Evolutionary conservation across 331 rosid species (phyloP).

Genomic region (Spiraea crenata): DNA sequence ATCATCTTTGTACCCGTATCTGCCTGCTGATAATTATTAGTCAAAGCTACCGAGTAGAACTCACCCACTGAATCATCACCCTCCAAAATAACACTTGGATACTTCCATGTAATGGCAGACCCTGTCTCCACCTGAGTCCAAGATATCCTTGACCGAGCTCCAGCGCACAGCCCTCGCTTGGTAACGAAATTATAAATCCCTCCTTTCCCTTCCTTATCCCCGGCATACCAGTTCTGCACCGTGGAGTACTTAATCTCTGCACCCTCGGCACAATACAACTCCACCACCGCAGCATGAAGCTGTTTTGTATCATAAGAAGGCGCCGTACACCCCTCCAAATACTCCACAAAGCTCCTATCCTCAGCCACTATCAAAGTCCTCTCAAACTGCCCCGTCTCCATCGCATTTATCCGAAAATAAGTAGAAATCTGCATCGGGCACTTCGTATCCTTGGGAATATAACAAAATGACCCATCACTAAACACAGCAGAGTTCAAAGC

Average conservation of each 20-base stretch:
- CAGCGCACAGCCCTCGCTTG: slow-evolving; percentile 79
- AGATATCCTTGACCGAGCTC: slow-evolving; percentile 69
- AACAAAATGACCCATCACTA: slow-evolving; percentile 89
- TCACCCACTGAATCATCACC: slow-evolving; percentile 91
- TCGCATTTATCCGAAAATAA: slow-evolving; percentile 74
- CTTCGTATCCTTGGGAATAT: slow-evolving; percentile 67
- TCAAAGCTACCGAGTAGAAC: slow-evolving; percentile 90
- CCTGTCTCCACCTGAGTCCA: slow-evolving; percentile 98
- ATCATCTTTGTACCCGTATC: slow-evolving; percentile 97
- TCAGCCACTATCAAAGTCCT: slow-evolving; percentile 92
- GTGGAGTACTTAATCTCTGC: slow-evolving; percentile 94
- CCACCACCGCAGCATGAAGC: slow-evolving; percentile 97
- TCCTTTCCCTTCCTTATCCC: slow-evolving; percentile 81
- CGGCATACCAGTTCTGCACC: slow-evolving; percentile 95
- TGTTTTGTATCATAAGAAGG: slow-evolving; percentile 89
- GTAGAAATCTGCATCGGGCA: slow-evolving; percentile 95
- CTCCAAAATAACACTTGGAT: slow-evolving; percentile 90
- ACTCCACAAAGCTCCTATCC: slow-evolving; percentile 83
- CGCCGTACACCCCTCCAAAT: slow-evolving; percentile 92
- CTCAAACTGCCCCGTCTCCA: slow-evolving; percentile 92
- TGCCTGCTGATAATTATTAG: slow-evolving; percentile 87
- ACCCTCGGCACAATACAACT: slow-evolving; percentile 63
- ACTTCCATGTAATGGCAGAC: slow-evolving; percentile 92
- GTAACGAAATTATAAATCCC: slow-evolving; percentile 86
- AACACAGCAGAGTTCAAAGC: slow-evolving; percentile 84